Evolutionary conservation across 805 yeast genomes (phyloP).

Genomic region (Starmerella ratchasimensis): DNA sequence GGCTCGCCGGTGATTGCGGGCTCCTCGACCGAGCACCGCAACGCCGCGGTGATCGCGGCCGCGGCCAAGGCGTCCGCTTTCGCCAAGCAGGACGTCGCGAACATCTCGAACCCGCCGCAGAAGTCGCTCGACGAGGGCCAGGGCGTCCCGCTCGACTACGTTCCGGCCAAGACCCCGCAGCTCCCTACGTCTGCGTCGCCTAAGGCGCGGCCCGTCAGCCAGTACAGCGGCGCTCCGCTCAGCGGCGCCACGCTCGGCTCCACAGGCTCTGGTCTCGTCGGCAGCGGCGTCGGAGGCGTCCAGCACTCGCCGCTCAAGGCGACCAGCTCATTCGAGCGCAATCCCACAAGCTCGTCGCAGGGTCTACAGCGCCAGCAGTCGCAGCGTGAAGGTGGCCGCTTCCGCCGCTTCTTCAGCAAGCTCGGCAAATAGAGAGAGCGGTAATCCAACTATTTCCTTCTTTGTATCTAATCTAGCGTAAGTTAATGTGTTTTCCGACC

Average conservation of each 20-base stretch:
- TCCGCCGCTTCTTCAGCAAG: conserved; percentile 11
- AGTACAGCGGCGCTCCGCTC: no score
- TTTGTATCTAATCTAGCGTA: no score
- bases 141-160: conserved; percentile 4
- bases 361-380: conserved; percentile 2
- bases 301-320: no score
- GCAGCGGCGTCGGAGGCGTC: no score
- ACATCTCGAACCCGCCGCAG: conserved; percentile 9
- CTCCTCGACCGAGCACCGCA: conserved; percentile 9
- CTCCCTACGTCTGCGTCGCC: not conserved
- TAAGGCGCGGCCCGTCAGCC: no score
- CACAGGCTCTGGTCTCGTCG: no score
- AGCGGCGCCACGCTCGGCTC: no score
- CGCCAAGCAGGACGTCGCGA: conserved; percentile 18
- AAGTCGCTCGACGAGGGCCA: conserved; percentile 1
- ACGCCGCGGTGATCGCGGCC: conserved; percentile 17
- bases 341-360: not conserved
- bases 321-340: conserved; percentile 2
- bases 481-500: not conserved
- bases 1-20: not conserved
- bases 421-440: not conserved
- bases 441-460: no score
- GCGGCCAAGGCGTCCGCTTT: conserved; percentile 16
- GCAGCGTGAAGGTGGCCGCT: conserved; percentile 1
- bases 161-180: conserved; percentile 2